Conservation (phyloP, 768 basidiomycete species). For the Chalciporus piperatus region DNA sequence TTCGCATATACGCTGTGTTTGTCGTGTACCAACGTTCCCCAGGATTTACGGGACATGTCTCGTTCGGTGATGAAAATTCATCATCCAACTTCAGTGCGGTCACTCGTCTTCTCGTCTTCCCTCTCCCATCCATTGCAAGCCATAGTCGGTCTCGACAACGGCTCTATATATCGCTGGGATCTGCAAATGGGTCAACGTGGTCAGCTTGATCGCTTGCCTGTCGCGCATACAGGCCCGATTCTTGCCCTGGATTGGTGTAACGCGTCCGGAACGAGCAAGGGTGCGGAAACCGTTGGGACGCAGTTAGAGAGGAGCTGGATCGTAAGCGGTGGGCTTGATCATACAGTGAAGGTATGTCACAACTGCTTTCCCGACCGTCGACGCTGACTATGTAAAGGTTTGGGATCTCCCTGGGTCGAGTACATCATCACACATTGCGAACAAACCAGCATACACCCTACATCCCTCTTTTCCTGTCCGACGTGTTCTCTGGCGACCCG, state of each 20-base stretch:
- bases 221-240: slow-evolving; percentile 72
- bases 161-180: slow-evolving; percentile 77
- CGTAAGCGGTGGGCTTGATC: slow-evolving; percentile 75
- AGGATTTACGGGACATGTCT: slow-evolving; percentile 75
- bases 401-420: slow-evolving; percentile 57
- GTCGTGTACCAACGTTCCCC: slow-evolving; percentile 2
- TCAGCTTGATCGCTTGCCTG: slow-evolving; percentile 64
- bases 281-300: slow-evolving; percentile 10
- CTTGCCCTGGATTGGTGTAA: slow-evolving; percentile 72
- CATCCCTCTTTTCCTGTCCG: slow-evolving; percentile 75
- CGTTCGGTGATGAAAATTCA: slow-evolving; percentile 69
- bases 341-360: slow-evolving; percentile 63
- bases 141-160: slow-evolving; percentile 66
- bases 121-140: slow-evolving; percentile 65
- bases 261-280: slow-evolving; percentile 23
- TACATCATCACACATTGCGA: slow-evolving; percentile 52
- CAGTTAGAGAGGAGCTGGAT: slow-evolving; percentile 60
- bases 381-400: slow-evolving; percentile 39
- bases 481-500: slow-evolving; percentile 73
- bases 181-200: slow-evolving; percentile 75
- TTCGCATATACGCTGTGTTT: neutral
- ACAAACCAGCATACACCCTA: slow-evolving; percentile 65
- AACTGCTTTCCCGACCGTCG: neutral
- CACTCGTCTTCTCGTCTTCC: slow-evolving; percentile 68
- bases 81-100: slow-evolving; percentile 66